Conservation (phyloP, 352 stramenopile genomes). For the Achlya hypogyna region DNA sequence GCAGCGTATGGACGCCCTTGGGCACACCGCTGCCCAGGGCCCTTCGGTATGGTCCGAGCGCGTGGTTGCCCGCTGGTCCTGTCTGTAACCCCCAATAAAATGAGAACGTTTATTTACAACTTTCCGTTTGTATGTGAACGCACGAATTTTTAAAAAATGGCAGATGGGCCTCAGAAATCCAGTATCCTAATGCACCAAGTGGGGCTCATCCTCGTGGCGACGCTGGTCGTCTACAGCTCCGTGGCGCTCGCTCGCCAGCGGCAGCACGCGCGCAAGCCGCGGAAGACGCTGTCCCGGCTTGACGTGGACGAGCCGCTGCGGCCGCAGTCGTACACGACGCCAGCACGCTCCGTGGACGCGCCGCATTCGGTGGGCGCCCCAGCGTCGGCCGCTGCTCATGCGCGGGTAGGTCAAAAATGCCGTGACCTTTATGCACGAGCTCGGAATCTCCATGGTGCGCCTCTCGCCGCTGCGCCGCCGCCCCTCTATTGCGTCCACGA, state of each 20-base stretch:
- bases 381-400: background rate
- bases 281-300: background rate
- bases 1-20: too few species aligned
- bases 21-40: too few species aligned
- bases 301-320: background rate
- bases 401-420: background rate
- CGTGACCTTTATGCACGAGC: slow-evolving; percentile 6
- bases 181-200: background rate
- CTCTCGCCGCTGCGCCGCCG: slow-evolving; percentile 5
- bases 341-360: background rate
- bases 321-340: background rate
- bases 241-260: background rate
- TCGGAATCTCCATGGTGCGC: slow-evolving; percentile 7
- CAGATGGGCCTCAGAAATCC: too few species aligned
- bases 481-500: background rate
- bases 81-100: background rate
- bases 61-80: background rate
- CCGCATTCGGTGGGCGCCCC: background rate
- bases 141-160: too few species aligned
- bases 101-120: background rate
- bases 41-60: too few species aligned
- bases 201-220: background rate
- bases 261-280: background rate
- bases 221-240: background rate
- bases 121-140: background rate